Evolutionary conservation across 805 yeast species (phyloP), one percentile per base, ranked within the genome.

Genomic region (Lipomyces yamadae): DNA sequence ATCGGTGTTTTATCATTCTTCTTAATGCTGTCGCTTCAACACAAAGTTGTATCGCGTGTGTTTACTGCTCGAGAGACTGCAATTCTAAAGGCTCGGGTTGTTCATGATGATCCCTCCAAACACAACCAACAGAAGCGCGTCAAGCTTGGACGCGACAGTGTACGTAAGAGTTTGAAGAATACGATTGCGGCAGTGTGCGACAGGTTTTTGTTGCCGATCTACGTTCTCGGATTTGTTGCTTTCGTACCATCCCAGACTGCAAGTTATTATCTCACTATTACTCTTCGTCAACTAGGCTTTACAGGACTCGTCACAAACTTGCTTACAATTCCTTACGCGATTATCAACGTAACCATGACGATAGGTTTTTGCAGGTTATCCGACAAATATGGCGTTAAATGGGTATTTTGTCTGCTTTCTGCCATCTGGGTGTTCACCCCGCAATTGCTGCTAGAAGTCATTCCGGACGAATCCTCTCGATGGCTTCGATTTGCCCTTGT

Each of bases 81-180:
- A 65, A 85, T 87, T 62, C 78, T 86, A 48, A 88, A 85, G 45
- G 87, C 87, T 72, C 81, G 86, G 63, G 80, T 87, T 1, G 75
- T 87, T 56, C 78, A 89, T 68, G 89, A 87, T 74, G 91, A 87
- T 30, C 70, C 69, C 1, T 66, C 69, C 11, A 66, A 66, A 60
- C 52, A 34, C 37, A 62, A 60, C n/a, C 69, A 66, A 45, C 69
- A 66, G 73, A 81, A 3, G 33, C 50, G 35, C 29, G 58, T 56
- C 15, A 48, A 45, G 57, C 56, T 64, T 42, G 85, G 73, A 85
- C 85, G 73, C 78, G 87, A 73, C 82, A 83, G 72, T 85, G 85
- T 13, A 73, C 86, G 30, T 73, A 81, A 1, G 68, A 78, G 8
- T 77, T 72, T 66, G 11, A 52, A 24, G 33, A 53, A 48, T 34